phyloP scores from a whole-genome alignment of 2,329 filamentous ascomycete species.

The Allantophomopsis lycopodina region DNA sequence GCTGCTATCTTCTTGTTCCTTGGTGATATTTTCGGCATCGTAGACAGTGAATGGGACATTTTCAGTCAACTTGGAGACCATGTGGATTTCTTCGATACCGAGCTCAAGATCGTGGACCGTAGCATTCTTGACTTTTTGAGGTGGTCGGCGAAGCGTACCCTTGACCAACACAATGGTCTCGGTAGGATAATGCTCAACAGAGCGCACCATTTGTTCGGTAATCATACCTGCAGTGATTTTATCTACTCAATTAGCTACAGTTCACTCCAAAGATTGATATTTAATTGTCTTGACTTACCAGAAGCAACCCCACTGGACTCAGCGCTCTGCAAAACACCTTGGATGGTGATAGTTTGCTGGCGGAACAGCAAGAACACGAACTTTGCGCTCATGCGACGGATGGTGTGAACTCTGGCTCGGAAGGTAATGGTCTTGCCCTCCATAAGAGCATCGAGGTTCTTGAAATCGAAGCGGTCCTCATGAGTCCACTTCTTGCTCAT shows the following conservation, averaged over 20 bases:
- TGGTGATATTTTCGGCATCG: conserved; percentile 50
- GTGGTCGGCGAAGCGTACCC: conserved; percentile 59
- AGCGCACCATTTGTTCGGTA: conserved; percentile 67
- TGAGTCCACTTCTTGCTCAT: conserved; percentile 17
- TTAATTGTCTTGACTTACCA: conserved; percentile 14
- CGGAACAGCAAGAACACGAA: conserved; percentile 79
- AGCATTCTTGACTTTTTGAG: conserved; percentile 62
- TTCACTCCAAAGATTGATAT: background rate
- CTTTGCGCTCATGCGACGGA: conserved; percentile 69
- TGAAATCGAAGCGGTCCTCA: conserved; percentile 15
- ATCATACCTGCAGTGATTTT: conserved; percentile 28
- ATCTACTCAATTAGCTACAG: background rate
- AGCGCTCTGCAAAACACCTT: conserved; percentile 54
- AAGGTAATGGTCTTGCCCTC: conserved; percentile 28
- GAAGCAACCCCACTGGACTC: conserved; percentile 4
- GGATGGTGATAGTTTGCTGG: conserved; percentile 70
- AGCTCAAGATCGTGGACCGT: conserved; percentile 67
- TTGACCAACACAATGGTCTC: conserved; percentile 69
- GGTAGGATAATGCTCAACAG: conserved; percentile 69
- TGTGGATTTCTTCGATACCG: conserved; percentile 49
- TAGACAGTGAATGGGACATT: conserved; percentile 56
- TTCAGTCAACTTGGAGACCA: conserved; percentile 45
- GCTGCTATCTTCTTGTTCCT: conserved; percentile 39
- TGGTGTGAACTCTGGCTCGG: conserved; percentile 61
- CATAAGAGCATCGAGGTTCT: conserved; percentile 13